Evolutionary conservation across 2,329 filamentous ascomycete species (phyloP), one percentile per base, ranked within the genome.

Genomic region (Calonectria ilicicola): DNA sequence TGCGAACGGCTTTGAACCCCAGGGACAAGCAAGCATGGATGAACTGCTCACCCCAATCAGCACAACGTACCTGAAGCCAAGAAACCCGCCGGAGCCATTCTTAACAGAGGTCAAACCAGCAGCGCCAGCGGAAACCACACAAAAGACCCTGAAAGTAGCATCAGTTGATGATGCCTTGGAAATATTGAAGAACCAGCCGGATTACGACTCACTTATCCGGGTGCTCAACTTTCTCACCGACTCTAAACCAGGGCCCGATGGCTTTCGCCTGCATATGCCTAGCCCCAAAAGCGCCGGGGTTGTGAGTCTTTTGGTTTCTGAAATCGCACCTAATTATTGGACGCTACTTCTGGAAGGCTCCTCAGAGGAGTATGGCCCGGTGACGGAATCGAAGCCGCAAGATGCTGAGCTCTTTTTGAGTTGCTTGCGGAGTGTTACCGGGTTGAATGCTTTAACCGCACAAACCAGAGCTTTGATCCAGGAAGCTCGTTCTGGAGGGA

Each of bases 321-420:
- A 92, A 38, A 95, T 94, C 29, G 86, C 95, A 9, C 94, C 94
- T 1, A 94, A 96, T 80, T 98, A 96, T 83, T 98, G 97, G 96
- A 81, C 87, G 3, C 79, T 91, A 10, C 80, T 96, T 19, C 84
- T 86, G 44, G 88, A 90, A 70, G 85, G 84, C n/a, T 81, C 81
- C 32, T 72, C 77, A 3, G 42, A 74, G 26, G 70, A 72, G 14
- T 72, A 66, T 44, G 42, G 63, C 7, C 62, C 75, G 32, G 12
- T 62, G 2, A 49, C 65, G 35, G 44, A 29, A 3, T 72, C 67
- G 23, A 77, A 70, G 63, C 77, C 82, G 76, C 78, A 77, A 27
- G 88, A 89, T 46, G 77, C 87, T 1, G 82, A 84, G 47, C 82
- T 89, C 2, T 84, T 98, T 19, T 77, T 94, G 1, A 82, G 84